Conservation (phyloP, 2,329 filamentous ascomycete genomes). For the Trichoderma sp. region DNA sequence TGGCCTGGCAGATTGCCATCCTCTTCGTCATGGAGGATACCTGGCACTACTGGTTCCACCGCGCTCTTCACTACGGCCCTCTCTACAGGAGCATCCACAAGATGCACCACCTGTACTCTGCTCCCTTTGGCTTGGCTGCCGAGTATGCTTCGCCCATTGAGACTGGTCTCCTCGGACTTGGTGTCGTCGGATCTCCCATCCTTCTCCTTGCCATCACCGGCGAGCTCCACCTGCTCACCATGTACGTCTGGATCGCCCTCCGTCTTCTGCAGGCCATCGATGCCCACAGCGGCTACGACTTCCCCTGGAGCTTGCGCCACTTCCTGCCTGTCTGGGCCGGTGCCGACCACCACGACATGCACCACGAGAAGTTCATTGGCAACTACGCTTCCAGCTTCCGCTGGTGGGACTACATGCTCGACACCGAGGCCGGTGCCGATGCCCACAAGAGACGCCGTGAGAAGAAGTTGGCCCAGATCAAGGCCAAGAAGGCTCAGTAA, state of each 20-base stretch:
- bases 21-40: conserved; percentile 96
- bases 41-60: conserved; percentile 98
- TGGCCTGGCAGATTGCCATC: conserved; percentile 85
- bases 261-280: conserved; percentile 98
- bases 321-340: conserved; percentile 98
- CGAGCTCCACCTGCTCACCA: conserved; percentile 91
- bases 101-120: conserved; percentile 98
- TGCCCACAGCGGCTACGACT: conserved; percentile 96
- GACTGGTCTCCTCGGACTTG: conserved; percentile 89
- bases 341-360: conserved; percentile 91
- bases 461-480: conserved; percentile 65
- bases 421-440: conserved; percentile 90
- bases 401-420: conserved; percentile 95
- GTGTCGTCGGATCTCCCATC: conserved; percentile 79
- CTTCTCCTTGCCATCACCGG: conserved; percentile 79
- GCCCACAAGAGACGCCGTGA: conserved; percentile 81
- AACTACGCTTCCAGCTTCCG: conserved; percentile 98
- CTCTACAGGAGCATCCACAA: conserved; percentile 98
- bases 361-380: conserved; percentile 98
- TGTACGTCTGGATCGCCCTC: conserved; percentile 94
- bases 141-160: conserved; percentile 98
- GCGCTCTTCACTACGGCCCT: conserved; percentile 86
- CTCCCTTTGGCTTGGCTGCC: conserved; percentile 91
- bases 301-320: conserved; percentile 94
- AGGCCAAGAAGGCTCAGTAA: conserved; percentile 65